Percentiles rank a stretch among this genome's conserved stretches.
phyloP scores from a whole-genome alignment of 371 early-diverging fungal genomes.

The Batkoa obscura region DNA sequence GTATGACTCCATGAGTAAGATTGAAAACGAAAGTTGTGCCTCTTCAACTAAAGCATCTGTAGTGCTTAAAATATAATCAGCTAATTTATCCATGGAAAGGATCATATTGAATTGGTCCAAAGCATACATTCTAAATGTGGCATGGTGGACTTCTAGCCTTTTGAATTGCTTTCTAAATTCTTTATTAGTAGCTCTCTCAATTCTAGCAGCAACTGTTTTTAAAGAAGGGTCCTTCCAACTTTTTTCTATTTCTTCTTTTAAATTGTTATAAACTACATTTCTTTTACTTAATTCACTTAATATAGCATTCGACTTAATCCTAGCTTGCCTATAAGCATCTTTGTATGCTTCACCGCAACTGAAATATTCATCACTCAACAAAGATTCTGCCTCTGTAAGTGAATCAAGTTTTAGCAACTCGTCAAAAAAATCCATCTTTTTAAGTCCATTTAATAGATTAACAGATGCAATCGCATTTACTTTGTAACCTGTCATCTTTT shows the following conservation, averaged over 20 bases:
- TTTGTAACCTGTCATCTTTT: no score
- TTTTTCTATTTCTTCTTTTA: background rate
- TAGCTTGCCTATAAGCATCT: background rate
- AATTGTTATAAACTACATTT: background rate
- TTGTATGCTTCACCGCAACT: background rate
- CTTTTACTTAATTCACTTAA: background rate
- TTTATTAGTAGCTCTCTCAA: conserved; percentile 40
- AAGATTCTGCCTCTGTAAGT: background rate
- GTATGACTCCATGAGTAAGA: background rate
- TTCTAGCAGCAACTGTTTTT: background rate
- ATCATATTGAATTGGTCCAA: background rate
- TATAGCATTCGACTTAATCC: background rate
- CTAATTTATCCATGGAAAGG: conserved; percentile 22
- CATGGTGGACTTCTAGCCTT: conserved; percentile 22
- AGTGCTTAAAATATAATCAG: conserved; percentile 26
- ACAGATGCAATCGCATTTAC: no score
- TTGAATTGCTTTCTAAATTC: conserved; percentile 40
- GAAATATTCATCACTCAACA: background rate
- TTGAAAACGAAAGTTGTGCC: conserved; percentile 21
- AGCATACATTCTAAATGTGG: background rate
- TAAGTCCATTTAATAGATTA: no score
- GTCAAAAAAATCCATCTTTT: background rate
- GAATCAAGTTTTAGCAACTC: background rate
- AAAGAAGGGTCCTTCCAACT: background rate
- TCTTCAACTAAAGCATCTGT: conserved; percentile 48